Conservation (phyloP, 2,329 filamentous ascomycete species). For the Corynespora cassiicola region DNA sequence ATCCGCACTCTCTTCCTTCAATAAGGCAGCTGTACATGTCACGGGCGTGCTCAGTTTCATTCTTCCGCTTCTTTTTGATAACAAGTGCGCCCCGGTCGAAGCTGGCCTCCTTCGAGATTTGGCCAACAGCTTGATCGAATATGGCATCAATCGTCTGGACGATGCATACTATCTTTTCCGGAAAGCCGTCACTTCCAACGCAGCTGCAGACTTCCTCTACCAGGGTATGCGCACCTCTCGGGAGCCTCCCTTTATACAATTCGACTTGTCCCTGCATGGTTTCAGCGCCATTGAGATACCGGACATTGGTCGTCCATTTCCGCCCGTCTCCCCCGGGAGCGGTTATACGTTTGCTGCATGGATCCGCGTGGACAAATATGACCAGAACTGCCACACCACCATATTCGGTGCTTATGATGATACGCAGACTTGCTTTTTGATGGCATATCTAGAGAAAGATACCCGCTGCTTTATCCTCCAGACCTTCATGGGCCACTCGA, state of each 20-base stretch:
- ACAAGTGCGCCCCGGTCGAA: constrained; percentile 37
- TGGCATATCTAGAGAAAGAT: constrained; percentile 93
- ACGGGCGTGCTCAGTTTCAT: constrained; percentile 43
- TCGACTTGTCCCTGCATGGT: constrained; percentile 87
- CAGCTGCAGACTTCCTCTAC: constrained; percentile 72
- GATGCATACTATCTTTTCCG: constrained; percentile 80
- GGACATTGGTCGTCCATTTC: constrained; percentile 84
- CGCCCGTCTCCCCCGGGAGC: constrained; percentile 72
- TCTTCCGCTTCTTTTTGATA: constrained; percentile 42
- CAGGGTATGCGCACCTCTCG: constrained; percentile 76
- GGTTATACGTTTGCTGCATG: constrained; percentile 93
- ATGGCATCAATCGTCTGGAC: constrained; percentile 80
- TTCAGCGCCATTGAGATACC: constrained; percentile 90
- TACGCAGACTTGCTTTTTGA: constrained; percentile 89
- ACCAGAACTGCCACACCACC: constrained; percentile 85
- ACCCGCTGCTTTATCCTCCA: constrained; percentile 94
- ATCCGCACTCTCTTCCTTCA: constrained; percentile 41
- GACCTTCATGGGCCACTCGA: constrained; percentile 83
- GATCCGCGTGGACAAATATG: constrained; percentile 88
- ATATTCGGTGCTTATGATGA: constrained; percentile 94
- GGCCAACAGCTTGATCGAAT: constrained; percentile 71
- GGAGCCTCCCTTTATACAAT: constrained; percentile 86
- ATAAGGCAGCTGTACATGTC: constrained; percentile 45
- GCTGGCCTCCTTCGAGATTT: constrained; percentile 64
- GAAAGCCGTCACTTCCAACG: constrained; percentile 58